phyloP scores from a whole-genome alignment of 1,284 basidiomycete species.

The Phlebopus sp. region DNA sequence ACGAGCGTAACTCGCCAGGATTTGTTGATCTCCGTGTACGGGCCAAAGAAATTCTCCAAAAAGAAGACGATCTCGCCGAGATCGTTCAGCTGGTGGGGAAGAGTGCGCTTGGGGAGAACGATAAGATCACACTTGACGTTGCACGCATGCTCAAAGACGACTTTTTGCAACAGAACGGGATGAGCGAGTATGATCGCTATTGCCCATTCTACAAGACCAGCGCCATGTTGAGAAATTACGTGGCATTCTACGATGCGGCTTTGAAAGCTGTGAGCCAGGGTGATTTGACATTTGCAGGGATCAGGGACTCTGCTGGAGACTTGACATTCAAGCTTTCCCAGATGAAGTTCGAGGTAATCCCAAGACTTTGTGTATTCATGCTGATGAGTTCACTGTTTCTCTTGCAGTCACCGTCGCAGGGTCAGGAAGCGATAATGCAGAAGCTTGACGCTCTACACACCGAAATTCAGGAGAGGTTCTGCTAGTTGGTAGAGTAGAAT shows the following conservation, averaged over 20 bases:
- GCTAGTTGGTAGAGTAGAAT: conserved; percentile 74
- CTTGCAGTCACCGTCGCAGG: conserved; percentile 77
- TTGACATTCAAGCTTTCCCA: conserved; percentile 95
- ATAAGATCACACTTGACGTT: conserved; percentile 98
- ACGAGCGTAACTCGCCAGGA: conserved; percentile 87
- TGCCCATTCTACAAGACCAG: conserved; percentile 99
- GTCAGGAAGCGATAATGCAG: conserved; percentile 75
- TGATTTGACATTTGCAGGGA: conserved; percentile 89
- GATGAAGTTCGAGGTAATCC: conserved; percentile 91
- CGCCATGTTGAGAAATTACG: conserved; percentile 94
- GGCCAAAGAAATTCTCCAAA: conserved; percentile 96
- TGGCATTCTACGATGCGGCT: conserved; percentile 91
- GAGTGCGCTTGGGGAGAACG: conserved; percentile 93
- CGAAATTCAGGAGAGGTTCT: conserved; percentile 90
- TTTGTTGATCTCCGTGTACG: conserved; percentile 91
- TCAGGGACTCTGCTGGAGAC: conserved; percentile 86
- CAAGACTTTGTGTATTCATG: conserved; percentile 2
- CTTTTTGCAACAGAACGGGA: conserved; percentile 98
- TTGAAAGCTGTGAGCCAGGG: conserved; percentile 82
- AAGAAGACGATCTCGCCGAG: conserved; percentile 97
- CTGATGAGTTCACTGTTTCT: conserved; percentile 18
- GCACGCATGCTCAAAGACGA: conserved; percentile 98
- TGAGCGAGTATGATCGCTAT: conserved; percentile 95
- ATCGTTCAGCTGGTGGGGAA: conserved; percentile 99
- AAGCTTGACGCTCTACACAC: conserved; percentile 76